Conservation (phyloP, 352 stramenopile species). For the Phytophthora hibernalis region DNA sequence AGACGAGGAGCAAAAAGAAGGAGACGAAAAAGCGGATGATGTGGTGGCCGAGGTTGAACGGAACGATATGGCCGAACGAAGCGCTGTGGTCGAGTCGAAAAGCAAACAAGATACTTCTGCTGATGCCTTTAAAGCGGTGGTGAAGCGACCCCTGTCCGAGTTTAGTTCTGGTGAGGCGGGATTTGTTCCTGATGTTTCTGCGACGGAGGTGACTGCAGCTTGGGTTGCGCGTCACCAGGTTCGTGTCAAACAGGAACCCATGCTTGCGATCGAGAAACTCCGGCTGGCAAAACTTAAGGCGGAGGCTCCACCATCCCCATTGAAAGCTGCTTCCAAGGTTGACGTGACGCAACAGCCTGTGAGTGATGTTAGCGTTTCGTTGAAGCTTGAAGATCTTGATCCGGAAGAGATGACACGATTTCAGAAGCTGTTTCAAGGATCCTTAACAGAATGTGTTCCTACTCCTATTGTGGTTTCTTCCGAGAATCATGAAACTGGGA, state of each 20-base stretch:
- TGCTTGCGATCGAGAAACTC: constrained; percentile 54
- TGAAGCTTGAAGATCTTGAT: constrained; percentile 56
- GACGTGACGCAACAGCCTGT: neutral
- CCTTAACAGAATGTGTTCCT: constrained; percentile 30
- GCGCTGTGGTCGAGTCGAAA: constrained; percentile 1
- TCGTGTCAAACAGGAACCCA: constrained; percentile 47
- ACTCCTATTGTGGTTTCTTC: neutral
- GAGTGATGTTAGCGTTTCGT: constrained; percentile 45
- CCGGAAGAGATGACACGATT: constrained; percentile 28
- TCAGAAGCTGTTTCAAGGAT: constrained; percentile 48
- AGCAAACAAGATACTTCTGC: constrained; percentile 31
- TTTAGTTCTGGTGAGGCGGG: constrained; percentile 14
- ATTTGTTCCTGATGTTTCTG: constrained; percentile 23
- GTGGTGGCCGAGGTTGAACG: constrained; percentile 36
- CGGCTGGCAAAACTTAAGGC: constrained; percentile 38
- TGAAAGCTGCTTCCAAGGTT: neutral
- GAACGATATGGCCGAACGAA: constrained; percentile 23
- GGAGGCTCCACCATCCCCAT: neutral
- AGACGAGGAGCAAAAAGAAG: constrained; percentile 22
- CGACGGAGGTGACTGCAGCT: constrained; percentile 28
- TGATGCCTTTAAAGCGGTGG: constrained; percentile 38
- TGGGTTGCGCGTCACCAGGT: constrained; percentile 55
- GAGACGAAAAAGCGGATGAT: constrained; percentile 35
- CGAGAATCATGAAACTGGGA: constrained; percentile 12
- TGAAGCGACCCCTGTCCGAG: constrained; percentile 27